Base-by-base conservation (phyloP, 2,329 filamentous ascomycete genomes). In the Penicillium digitatum region DNA sequence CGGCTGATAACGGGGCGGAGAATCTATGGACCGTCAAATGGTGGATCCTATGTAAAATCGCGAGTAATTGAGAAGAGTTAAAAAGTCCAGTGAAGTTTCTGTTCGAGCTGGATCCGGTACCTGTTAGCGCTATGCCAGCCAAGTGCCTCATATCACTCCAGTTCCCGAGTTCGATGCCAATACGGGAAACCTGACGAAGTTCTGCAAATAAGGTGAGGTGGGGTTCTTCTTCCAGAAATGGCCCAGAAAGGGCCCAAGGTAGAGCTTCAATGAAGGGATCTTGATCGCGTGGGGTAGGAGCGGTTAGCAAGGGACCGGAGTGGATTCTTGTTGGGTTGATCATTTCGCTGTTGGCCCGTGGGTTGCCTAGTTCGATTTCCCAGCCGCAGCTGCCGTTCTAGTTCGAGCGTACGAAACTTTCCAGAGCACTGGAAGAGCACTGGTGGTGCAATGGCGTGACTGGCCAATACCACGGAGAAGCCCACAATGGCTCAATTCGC, bases 291-390 rank as follows among this genome's bases (percentile, higher is more conserved):
- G n/a, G 34, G 35, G 46, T 46, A 52, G 42, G 53, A 3, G 34
- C 39, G 46, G 47, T 45, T 49, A 29, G 14, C 22, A 43, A 52
- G 55, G 53, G 48, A 52, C 38, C 42, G 43, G 43, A 11, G 55
- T 54, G 51, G 59, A 50, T 55, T 6, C 6, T n/a, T n/a, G n/a
- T n/a, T n/a, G n/a, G n/a, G n/a, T n/a, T n/a, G n/a, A 69, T 82
- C 81, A 2, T 81, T 76, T 59, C 82, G 83, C 48, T 87, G 87
- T 75, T 87, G 84, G 84, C 65, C 79, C n/a, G 76, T 79, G 51
- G 77, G 78, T 11, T 11, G 74, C 77, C 1, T 70, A 72, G 56
- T 76, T 73, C 22, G 78, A 79, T 63, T 74, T 69, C 16, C 67
- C 76, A 0, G 70, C 68, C 0, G 64, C 72, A 10, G 70, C 75